Percentiles rank a stretch among this genome's conserved stretches.
Evolutionary conservation across 2,329 filamentous ascomycete species (phyloP).

Genomic region (Bipolaris victoriae): DNA sequence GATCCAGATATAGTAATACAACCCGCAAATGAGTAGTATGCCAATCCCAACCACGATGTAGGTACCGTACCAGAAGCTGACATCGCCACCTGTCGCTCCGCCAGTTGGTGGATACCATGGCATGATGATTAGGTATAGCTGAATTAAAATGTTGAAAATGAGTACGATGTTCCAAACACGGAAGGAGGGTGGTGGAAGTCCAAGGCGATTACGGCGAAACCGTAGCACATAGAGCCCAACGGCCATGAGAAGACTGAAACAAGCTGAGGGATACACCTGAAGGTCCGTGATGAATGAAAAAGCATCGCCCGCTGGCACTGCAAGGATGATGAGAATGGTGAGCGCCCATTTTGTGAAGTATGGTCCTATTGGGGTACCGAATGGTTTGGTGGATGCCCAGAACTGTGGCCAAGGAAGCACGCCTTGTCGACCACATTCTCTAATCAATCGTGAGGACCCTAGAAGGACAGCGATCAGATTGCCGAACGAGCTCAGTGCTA

Average conservation of each 20-base stretch:
- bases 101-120: conserved; percentile 72
- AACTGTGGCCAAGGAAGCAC: conserved; percentile 50
- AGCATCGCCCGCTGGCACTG: conserved; percentile 66
- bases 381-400: conserved; percentile 68
- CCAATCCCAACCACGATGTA: conserved; percentile 69
- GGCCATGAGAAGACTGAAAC: conserved; percentile 37
- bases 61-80: conserved; percentile 76
- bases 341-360: conserved; percentile 52
- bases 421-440: conserved; percentile 39
- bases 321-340: conserved; percentile 38
- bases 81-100: conserved; percentile 54
- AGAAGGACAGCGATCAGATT: conserved; percentile 42
- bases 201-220: conserved; percentile 32
- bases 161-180: conserved; percentile 33
- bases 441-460: conserved; percentile 36
- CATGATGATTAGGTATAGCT: conserved; percentile 63
- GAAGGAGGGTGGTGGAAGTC: conserved; percentile 32
- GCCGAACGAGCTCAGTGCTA: conserved; percentile 36
- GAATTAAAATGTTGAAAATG: conserved; percentile 32
- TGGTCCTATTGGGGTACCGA: conserved; percentile 67
- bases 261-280: conserved; percentile 33
- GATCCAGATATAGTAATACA: conserved; percentile 41
- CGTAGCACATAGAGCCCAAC: conserved; percentile 36
- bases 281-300: conserved; percentile 65
- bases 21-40: conserved; percentile 25